phyloP scores from a whole-genome alignment of 2,329 filamentous ascomycete genomes.

The Mariannaea sp. region DNA sequence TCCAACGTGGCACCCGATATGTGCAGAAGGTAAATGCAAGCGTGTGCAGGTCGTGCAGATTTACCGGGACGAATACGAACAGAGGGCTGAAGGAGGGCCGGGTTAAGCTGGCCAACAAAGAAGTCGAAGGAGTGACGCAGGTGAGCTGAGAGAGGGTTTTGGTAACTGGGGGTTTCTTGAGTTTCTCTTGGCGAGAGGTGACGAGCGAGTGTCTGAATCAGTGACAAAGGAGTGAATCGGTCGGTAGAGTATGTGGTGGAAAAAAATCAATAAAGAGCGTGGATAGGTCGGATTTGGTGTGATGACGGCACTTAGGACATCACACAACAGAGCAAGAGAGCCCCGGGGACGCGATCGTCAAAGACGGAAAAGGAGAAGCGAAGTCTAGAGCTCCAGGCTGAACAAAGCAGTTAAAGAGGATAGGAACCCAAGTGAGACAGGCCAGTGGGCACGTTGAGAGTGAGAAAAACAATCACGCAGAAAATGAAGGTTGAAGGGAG shows the following conservation, averaged over 20 bases:
- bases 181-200: background rate
- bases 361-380: constrained; percentile 3
- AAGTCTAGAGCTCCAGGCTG: background rate
- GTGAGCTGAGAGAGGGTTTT: constrained; percentile 19
- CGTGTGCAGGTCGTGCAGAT: constrained; percentile 25
- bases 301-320: constrained; percentile 1
- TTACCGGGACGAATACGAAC: constrained; percentile 31
- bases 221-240: constrained; percentile 2
- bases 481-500: constrained; percentile 2
- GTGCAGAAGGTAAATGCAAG: constrained; percentile 23
- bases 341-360: constrained; percentile 11
- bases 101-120: constrained; percentile 16
- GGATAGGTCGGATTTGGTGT: background rate
- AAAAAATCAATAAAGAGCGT: too few species aligned
- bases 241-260: constrained; percentile 2
- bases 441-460: constrained; percentile 11
- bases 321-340: constrained; percentile 8
- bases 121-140: constrained; percentile 13
- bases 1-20: constrained; percentile 29
- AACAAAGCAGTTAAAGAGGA: constrained; percentile 2
- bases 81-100: constrained; percentile 6
- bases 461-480: constrained; percentile 2
- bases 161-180: background rate
- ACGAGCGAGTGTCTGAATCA: constrained; percentile 6
- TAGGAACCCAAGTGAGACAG: constrained; percentile 11